These are phyloP conservation scores for Yamadazyma kanchanaburiensis DNA, from an alignment of 1,139 yeast genomes.

Conservation along the genomic window DNA sequence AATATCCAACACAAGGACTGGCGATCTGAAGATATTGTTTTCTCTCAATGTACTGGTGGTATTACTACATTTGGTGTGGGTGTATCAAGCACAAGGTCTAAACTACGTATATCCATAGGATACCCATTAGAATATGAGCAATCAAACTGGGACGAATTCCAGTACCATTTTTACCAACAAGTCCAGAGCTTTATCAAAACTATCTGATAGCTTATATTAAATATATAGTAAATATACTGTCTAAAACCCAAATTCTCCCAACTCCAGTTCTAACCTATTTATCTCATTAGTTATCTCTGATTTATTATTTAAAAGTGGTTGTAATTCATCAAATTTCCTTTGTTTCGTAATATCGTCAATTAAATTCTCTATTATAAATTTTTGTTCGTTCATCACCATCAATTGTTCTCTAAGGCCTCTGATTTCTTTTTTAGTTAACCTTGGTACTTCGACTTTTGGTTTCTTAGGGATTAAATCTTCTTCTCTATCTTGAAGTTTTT, in stretches of 20 bases:
- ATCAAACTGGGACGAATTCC: background rate
- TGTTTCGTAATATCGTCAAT: slow-evolving; percentile 59
- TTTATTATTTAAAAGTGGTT: slow-evolving; percentile 56
- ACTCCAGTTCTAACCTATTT: slow-evolving; percentile 38
- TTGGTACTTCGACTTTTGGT: slow-evolving; percentile 15
- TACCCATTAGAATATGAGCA: slow-evolving; percentile 1
- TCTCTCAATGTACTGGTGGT: slow-evolving; percentile 24
- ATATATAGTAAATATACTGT: background rate
- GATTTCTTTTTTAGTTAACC: slow-evolving; percentile 48
- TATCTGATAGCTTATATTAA: background rate
- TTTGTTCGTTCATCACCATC: slow-evolving; percentile 85
- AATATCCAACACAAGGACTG: slow-evolving; percentile 11
- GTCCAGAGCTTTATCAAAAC: background rate
- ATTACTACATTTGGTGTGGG: slow-evolving; percentile 18
- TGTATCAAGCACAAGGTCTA: slow-evolving; percentile 17
- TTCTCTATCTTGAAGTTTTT: slow-evolving; percentile 22
- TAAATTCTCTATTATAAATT: slow-evolving; percentile 63
- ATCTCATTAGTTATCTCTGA: slow-evolving; percentile 58
- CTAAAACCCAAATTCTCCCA: slow-evolving; percentile 67
- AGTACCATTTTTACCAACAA: background rate
- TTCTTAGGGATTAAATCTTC: slow-evolving; percentile 9
- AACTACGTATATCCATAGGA: slow-evolving; percentile 17
- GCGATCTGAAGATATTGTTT: slow-evolving; percentile 19
- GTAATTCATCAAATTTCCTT: slow-evolving; percentile 75
- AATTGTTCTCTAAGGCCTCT: slow-evolving; percentile 66